These are phyloP conservation scores for Telopea speciosissima DNA, from an alignment of 177 flowering plant genomes.

Conservation along the genomic window DNA sequence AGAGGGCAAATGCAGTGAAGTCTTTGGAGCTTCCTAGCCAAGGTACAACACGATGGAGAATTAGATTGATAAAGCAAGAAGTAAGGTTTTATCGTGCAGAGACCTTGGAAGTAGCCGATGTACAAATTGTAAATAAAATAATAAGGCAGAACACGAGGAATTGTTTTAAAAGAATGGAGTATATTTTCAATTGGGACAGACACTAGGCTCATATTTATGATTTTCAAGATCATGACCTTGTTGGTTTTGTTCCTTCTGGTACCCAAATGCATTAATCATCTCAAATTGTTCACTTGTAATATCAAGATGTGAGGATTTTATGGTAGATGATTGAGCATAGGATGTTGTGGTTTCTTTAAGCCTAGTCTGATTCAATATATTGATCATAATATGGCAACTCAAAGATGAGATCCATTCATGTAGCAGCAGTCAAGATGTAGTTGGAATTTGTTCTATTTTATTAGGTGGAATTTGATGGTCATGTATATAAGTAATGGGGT, in stretches of 20 bases:
- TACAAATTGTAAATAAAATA: too few species aligned
- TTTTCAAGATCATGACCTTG: background rate
- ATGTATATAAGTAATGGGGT: background rate
- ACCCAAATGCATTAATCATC: background rate
- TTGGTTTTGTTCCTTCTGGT: background rate
- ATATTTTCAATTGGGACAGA: background rate
- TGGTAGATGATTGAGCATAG: background rate
- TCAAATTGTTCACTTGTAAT: background rate
- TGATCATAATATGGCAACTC: too few species aligned
- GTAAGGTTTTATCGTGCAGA: too few species aligned
- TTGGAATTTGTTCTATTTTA: too few species aligned
- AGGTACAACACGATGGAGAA: background rate
- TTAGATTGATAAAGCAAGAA: background rate
- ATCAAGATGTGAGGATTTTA: background rate
- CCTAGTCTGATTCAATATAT: background rate
- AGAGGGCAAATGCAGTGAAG: background rate
- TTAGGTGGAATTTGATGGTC: background rate
- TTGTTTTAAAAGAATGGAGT: too few species aligned
- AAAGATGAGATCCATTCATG: background rate
- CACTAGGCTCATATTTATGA: background rate
- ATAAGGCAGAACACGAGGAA: too few species aligned
- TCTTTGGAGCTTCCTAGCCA: background rate
- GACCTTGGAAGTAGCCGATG: background rate
- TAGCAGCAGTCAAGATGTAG: background rate
- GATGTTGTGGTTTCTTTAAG: background rate